Percentiles rank a stretch among this genome's conserved stretches.
These are phyloP conservation scores for Byssoonygena ceratinophila DNA, from an alignment of 2,329 filamentous ascomycete species.

Conservation along the genomic window DNA sequence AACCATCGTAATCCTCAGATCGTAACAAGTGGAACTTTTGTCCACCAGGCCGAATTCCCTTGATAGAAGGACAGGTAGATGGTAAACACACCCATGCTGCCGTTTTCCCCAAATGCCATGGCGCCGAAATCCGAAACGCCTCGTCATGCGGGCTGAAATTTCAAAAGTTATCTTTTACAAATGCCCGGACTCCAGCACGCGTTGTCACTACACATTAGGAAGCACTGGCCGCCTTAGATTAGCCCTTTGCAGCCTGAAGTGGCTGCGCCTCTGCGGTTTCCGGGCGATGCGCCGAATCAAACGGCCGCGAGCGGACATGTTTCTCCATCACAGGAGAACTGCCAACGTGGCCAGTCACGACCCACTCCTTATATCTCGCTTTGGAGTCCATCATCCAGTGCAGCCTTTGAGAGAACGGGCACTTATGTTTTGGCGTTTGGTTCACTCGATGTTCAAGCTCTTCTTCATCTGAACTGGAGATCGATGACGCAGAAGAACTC, in stretches of 20 bases:
- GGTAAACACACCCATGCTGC: too few species aligned
- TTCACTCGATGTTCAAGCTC: conserved; percentile 33
- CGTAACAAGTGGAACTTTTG: too few species aligned
- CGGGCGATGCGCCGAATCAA: neutral
- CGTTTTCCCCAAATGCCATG: neutral
- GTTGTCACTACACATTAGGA: too few species aligned
- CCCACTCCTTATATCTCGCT: conserved; percentile 13
- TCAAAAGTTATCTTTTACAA: too few species aligned
- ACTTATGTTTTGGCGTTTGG: neutral
- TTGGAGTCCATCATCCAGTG: conserved; percentile 13
- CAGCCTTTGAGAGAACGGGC: neutral
- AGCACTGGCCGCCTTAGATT: too few species aligned
- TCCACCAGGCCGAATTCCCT: too few species aligned
- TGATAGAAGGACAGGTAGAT: too few species aligned
- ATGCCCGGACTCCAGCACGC: too few species aligned
- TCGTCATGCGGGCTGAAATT: neutral
- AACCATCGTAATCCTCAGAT: neutral
- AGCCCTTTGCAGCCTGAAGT: neutral
- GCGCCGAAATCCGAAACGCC: neutral
- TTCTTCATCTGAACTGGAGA: conserved; percentile 48
- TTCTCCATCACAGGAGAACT: neutral
- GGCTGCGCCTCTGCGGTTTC: neutral
- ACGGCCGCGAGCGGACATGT: neutral
- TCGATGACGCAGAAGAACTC: conserved; percentile 35
- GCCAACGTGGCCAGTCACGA: conserved; percentile 7